Conservation (phyloP, 768 basidiomycete species). For the Calocera viscosa region DNA sequence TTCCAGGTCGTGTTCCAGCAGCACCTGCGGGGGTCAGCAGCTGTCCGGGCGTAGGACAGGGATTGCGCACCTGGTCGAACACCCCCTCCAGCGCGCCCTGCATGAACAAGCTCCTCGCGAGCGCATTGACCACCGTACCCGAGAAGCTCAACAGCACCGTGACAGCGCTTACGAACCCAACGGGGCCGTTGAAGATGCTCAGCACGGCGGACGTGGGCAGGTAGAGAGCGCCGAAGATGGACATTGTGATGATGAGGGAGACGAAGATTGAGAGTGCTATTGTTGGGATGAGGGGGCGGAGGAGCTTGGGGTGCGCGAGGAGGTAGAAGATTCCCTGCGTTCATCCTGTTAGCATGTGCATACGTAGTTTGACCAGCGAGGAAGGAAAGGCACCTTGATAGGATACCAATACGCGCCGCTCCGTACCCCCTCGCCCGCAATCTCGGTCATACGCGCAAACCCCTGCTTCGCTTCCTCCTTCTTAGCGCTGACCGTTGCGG, state of each 20-base stretch:
- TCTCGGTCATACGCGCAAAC: slow-evolving; percentile 12
- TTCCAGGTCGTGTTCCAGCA: slow-evolving; percentile 33
- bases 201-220: slow-evolving; percentile 55
- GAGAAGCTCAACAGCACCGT: slow-evolving; percentile 35
- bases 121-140: slow-evolving; percentile 32
- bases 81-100: slow-evolving; percentile 34
- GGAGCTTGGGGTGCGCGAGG: slow-evolving; percentile 16
- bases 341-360: neutral
- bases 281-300: slow-evolving; percentile 23
- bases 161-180: slow-evolving; percentile 47
- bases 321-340: slow-evolving; percentile 25
- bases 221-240: slow-evolving; percentile 29
- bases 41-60: too few species aligned
- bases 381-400: slow-evolving; percentile 19
- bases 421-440: slow-evolving; percentile 22
- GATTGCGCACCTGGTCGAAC: slow-evolving; percentile 38
- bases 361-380: neutral
- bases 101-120: slow-evolving; percentile 38
- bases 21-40: too few species aligned
- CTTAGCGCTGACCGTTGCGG: neutral
- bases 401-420: slow-evolving; percentile 27
- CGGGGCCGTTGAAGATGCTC: slow-evolving; percentile 49
- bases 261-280: slow-evolving; percentile 22
- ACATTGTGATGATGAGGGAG: slow-evolving; percentile 17
- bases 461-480: slow-evolving; percentile 21